Evolutionary conservation across 1,284 basidiomycete genomes (phyloP).

Genomic region (Tylopilus sp.): DNA sequence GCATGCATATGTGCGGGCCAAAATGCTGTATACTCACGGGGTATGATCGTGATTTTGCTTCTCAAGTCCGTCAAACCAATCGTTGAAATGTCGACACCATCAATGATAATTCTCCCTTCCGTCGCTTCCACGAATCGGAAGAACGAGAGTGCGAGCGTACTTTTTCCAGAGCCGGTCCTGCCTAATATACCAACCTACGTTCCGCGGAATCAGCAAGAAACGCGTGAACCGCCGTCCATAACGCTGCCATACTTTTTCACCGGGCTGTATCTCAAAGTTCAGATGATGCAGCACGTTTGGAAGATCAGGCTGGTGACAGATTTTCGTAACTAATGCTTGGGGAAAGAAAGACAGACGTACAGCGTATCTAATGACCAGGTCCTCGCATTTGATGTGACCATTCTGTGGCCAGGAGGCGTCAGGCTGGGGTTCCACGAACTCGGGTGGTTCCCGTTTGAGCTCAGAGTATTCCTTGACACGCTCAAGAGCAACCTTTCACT

Average conservation of each 20-base stretch:
- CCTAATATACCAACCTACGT: slow-evolving; percentile 79
- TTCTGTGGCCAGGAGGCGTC: slow-evolving; percentile 75
- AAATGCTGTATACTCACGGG: slow-evolving; percentile 52
- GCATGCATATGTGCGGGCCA: not conserved
- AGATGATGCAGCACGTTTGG: slow-evolving; percentile 84
- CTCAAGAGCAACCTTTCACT: slow-evolving; percentile 76
- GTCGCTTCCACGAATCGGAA: slow-evolving; percentile 94
- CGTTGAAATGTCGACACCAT: slow-evolving; percentile 82
- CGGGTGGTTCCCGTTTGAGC: slow-evolving; percentile 70
- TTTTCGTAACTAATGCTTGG: not conserved
- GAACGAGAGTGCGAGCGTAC: slow-evolving; percentile 87
- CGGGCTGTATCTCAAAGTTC: slow-evolving; percentile 72
- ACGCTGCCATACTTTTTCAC: slow-evolving; percentile 57
- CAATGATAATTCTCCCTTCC: slow-evolving; percentile 79
- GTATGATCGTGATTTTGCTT: slow-evolving; percentile 86
- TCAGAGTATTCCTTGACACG: slow-evolving; percentile 90
- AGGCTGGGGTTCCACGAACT: slow-evolving; percentile 85
- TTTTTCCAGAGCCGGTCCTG: slow-evolving; percentile 86
- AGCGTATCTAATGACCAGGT: slow-evolving; percentile 84
- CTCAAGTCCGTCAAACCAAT: slow-evolving; percentile 89
- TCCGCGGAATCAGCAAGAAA: slow-evolving; percentile 6
- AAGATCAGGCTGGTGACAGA: slow-evolving; percentile 58
- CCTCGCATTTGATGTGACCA: slow-evolving; percentile 75
- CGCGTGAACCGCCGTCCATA: not conserved
- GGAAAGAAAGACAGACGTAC: slow-evolving; percentile 41